phyloP scores from a whole-genome alignment of 2,329 filamentous ascomycete species.

The Colletotrichum musicola region DNA sequence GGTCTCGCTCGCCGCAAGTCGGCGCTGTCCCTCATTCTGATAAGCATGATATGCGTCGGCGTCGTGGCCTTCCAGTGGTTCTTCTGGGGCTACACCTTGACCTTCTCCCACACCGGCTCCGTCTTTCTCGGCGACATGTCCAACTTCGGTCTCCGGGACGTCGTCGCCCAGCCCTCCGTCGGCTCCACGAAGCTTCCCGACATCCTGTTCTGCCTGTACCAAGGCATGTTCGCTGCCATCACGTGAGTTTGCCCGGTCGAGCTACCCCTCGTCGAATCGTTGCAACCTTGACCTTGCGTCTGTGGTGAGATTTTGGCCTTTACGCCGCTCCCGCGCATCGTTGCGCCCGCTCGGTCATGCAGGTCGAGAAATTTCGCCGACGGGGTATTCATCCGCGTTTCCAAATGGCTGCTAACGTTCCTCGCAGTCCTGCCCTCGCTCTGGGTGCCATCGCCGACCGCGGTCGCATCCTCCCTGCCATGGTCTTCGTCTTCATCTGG shows the following conservation, averaged over 20 bases:
- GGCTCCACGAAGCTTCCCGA: constrained; percentile 81
- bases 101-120: constrained; percentile 85
- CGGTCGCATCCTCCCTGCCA: constrained; percentile 70
- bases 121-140: constrained; percentile 82
- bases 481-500: constrained; percentile 79
- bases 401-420: constrained; percentile 21
- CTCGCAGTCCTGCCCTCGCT: constrained; percentile 65
- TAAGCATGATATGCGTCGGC: constrained; percentile 84
- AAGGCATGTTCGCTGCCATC: constrained; percentile 91
- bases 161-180: constrained; percentile 80
- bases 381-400: neutral
- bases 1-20: constrained; percentile 91
- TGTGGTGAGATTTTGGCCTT: constrained; percentile 14
- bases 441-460: constrained; percentile 73
- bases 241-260: constrained; percentile 70
- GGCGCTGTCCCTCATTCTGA: constrained; percentile 86
- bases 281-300: neutral
- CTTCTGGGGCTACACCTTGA: constrained; percentile 92
- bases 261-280: neutral
- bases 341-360: constrained; percentile 12
- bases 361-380: constrained; percentile 1
- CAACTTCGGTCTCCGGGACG: constrained; percentile 85
- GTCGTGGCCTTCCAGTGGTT: constrained; percentile 94
- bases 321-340: constrained; percentile 1
- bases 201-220: constrained; percentile 86